Evolutionary conservation across 306 rosid genomes (phyloP).

Genomic region (Carpinus fangiana): DNA sequence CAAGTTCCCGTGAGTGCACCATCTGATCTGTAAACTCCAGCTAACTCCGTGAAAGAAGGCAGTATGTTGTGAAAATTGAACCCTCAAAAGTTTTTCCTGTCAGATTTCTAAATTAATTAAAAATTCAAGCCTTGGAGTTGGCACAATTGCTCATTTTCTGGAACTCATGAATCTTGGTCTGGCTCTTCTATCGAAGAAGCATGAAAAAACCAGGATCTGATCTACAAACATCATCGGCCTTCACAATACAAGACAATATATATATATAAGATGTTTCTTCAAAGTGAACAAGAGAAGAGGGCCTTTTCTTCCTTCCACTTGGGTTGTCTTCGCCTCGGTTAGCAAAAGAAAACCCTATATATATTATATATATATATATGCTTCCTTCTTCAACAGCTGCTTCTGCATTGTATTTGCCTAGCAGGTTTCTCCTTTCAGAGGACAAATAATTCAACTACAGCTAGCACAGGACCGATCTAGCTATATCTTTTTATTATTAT

Average conservation of each 20-base stretch:
- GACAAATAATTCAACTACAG: conserved; percentile 17
- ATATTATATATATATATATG: no score
- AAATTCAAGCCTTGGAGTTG: background rate
- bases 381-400: conserved; percentile 17
- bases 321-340: conserved; percentile 32
- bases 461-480: background rate
- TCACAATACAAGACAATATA: conserved; percentile 10
- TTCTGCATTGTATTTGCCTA: conserved; percentile 20
- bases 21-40: conserved; percentile 21
- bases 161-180: conserved; percentile 6
- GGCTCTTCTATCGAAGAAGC: conserved; percentile 8
- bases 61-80: background rate
- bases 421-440: conserved; percentile 22
- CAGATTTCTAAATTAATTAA: background rate
- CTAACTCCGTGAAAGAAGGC: conserved; percentile 21
- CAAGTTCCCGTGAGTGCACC: conserved; percentile 23
- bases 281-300: conserved; percentile 35
- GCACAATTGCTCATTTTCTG: background rate
- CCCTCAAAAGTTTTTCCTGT: background rate
- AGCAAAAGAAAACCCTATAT: conserved; percentile 45
- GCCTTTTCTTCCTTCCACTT: conserved; percentile 30
- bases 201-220: conserved; percentile 8
- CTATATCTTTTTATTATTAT: no score
- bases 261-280: conserved; percentile 11
- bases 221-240: background rate